phyloP scores from a whole-genome alignment of 2,329 filamentous ascomycete species.

The Lomentospora prolificans region DNA sequence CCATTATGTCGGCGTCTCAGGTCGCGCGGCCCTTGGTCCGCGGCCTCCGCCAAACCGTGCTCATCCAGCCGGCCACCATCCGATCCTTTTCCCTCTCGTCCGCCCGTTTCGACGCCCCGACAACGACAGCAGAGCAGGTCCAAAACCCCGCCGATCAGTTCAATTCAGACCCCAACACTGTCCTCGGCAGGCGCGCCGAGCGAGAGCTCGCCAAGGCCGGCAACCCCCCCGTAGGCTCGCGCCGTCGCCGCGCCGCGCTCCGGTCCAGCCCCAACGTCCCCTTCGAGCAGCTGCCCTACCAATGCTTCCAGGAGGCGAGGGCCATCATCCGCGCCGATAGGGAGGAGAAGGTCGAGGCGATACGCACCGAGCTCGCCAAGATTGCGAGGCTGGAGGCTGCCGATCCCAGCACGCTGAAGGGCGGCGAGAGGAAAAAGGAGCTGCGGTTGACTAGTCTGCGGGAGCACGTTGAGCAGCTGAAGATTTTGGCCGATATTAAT shows the following conservation, averaged over 20 bases:
- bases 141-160: constrained; percentile 23
- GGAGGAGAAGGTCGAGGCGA: constrained; percentile 66
- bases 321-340: constrained; percentile 73
- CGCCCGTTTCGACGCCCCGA: not conserved
- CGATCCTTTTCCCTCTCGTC: constrained; percentile 25
- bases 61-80: constrained; percentile 23
- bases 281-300: constrained; percentile 90
- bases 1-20: constrained; percentile 49
- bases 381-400: constrained; percentile 58
- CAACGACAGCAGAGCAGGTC: constrained; percentile 3
- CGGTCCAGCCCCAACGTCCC: constrained; percentile 58
- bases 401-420: constrained; percentile 45
- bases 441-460: constrained; percentile 59
- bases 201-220: constrained; percentile 58
- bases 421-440: constrained; percentile 56
- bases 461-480: constrained; percentile 63
- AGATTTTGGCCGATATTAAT: constrained; percentile 89
- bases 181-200: constrained; percentile 54
- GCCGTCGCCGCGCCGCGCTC: constrained; percentile 68
- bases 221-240: constrained; percentile 67
- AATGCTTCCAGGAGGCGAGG: constrained; percentile 94
- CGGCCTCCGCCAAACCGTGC: constrained; percentile 32
- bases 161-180: constrained; percentile 57
- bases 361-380: constrained; percentile 55
- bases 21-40: constrained; percentile 45